These are phyloP conservation scores for Suillus luteus DNA, from an alignment of 768 basidiomycete species.

Conservation along the genomic window DNA sequence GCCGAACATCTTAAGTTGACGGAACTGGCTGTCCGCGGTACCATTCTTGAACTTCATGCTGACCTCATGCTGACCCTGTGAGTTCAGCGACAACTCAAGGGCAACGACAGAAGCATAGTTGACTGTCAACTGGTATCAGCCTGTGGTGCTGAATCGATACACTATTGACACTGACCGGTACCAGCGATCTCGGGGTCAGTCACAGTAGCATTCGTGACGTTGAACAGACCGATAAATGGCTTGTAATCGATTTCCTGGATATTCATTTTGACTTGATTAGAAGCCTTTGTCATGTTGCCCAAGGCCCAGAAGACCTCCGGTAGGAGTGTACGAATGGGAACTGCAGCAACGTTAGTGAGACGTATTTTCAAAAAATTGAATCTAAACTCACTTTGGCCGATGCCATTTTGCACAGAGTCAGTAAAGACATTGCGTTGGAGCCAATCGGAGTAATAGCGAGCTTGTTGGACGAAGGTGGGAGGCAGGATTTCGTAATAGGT, in stretches of 20 bases:
- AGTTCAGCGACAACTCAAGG: constrained; percentile 66
- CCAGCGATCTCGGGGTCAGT: constrained; percentile 56
- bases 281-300: constrained; percentile 71
- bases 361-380: neutral
- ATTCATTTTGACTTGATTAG: constrained; percentile 71
- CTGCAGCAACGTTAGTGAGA: constrained; percentile 36
- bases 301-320: constrained; percentile 67
- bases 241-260: constrained; percentile 78
- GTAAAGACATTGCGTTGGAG: constrained; percentile 74
- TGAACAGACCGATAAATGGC: constrained; percentile 81
- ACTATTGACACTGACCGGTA: constrained; percentile 51
- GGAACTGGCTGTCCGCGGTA: constrained; percentile 51
- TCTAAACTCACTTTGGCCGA: constrained; percentile 66
- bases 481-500: constrained; percentile 71
- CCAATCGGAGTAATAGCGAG: constrained; percentile 68
- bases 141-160: neutral
- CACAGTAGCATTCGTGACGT: constrained; percentile 59
- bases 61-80: constrained; percentile 66
- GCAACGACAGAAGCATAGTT: constrained; percentile 67
- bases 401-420: constrained; percentile 51
- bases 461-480: constrained; percentile 67
- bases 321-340: constrained; percentile 73
- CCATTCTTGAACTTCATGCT: constrained; percentile 81
- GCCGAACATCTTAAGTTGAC: constrained; percentile 65
- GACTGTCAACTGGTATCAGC: constrained; percentile 39